phyloP scores from a whole-genome alignment of 352 stramenopile species.

The Chrysophaeum taylorii region DNA sequence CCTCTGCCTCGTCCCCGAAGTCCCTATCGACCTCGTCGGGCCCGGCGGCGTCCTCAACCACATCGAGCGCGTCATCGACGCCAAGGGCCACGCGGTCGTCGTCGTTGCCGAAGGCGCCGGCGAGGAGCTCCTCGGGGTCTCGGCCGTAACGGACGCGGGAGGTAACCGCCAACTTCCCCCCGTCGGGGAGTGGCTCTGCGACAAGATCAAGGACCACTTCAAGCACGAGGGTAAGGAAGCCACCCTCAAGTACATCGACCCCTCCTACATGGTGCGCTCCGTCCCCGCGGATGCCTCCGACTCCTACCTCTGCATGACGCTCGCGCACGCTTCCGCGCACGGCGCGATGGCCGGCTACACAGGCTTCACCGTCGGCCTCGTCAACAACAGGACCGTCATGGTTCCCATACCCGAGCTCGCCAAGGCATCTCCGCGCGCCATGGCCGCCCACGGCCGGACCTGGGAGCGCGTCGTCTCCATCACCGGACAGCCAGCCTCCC shows the following conservation, averaged over 20 bases:
- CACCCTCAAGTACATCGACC: conserved; percentile 89
- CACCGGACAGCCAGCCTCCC: conserved; percentile 79
- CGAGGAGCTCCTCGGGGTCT: conserved; percentile 82
- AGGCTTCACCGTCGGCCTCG: conserved; percentile 89
- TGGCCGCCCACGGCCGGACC: conserved; percentile 54
- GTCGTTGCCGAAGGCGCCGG: conserved; percentile 92
- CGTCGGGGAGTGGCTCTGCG: conserved; percentile 93
- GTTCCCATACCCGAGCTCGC: conserved; percentile 29
- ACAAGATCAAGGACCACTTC: conserved; percentile 83
- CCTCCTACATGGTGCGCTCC: conserved; percentile 78
- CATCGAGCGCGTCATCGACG: conserved; percentile 72
- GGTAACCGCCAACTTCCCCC: conserved; percentile 87
- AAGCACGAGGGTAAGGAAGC: conserved; percentile 63
- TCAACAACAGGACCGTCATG: conserved; percentile 79
- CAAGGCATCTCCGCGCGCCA: conserved; percentile 39
- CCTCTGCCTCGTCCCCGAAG: conserved; percentile 92
- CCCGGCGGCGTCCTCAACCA: conserved; percentile 74
- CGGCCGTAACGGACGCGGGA: conserved; percentile 72
- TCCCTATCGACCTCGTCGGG: conserved; percentile 86
- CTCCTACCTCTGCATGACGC: conserved; percentile 87
- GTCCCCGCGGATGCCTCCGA: conserved; percentile 74
- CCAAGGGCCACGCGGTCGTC: conserved; percentile 91
- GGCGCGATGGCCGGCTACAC: conserved; percentile 95
- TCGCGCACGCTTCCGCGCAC: conserved; percentile 94
- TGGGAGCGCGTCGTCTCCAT: conserved; percentile 87